Evolutionary conservation across 805 yeast genomes (phyloP).

Genomic region (Metschnikowia picachoensis): DNA sequence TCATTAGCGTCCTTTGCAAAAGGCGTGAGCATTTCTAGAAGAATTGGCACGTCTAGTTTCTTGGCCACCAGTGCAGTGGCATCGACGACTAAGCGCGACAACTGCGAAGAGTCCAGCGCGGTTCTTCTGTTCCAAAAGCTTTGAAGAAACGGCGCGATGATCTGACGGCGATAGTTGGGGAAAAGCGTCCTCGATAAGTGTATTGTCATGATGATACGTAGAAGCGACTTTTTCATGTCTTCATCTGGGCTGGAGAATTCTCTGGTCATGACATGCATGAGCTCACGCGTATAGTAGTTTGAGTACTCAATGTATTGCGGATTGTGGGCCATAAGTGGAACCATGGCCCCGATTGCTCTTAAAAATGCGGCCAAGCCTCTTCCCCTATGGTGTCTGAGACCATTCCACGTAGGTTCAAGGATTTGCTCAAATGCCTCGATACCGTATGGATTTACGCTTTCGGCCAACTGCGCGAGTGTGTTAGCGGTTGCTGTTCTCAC

Average conservation of each 20-base stretch:
- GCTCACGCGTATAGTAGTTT: slow-evolving; percentile 69
- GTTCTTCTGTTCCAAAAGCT: slow-evolving; percentile 79
- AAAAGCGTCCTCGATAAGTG: slow-evolving; percentile 58
- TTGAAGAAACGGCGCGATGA: slow-evolving; percentile 59
- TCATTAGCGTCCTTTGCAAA: slow-evolving; percentile 81
- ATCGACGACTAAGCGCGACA: slow-evolving; percentile 59
- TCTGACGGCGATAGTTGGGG: slow-evolving; percentile 39
- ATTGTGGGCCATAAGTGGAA: slow-evolving; percentile 74
- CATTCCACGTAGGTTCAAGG: slow-evolving; percentile 77
- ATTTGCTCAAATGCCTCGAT: slow-evolving; percentile 77
- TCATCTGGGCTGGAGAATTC: slow-evolving; percentile 83
- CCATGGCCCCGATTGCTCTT: slow-evolving; percentile 70
- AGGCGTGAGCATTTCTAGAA: slow-evolving; percentile 53
- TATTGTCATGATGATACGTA: slow-evolving; percentile 65
- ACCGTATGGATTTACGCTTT: slow-evolving; percentile 82
- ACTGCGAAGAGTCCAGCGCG: slow-evolving; percentile 58
- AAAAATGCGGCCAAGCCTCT: slow-evolving; percentile 70
- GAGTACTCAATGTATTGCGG: slow-evolving; percentile 61
- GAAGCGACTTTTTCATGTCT: slow-evolving; percentile 74
- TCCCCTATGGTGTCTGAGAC: slow-evolving; percentile 74
- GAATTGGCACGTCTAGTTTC: slow-evolving; percentile 60
- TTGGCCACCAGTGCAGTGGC: slow-evolving; percentile 66
- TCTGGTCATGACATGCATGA: slow-evolving; percentile 60
- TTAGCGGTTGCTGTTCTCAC: slow-evolving; percentile 69
- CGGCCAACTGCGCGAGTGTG: slow-evolving; percentile 73